Evolutionary conservation across 2,329 filamentous ascomycete genomes (phyloP).

Genomic region (Dactylellina sp.): DNA sequence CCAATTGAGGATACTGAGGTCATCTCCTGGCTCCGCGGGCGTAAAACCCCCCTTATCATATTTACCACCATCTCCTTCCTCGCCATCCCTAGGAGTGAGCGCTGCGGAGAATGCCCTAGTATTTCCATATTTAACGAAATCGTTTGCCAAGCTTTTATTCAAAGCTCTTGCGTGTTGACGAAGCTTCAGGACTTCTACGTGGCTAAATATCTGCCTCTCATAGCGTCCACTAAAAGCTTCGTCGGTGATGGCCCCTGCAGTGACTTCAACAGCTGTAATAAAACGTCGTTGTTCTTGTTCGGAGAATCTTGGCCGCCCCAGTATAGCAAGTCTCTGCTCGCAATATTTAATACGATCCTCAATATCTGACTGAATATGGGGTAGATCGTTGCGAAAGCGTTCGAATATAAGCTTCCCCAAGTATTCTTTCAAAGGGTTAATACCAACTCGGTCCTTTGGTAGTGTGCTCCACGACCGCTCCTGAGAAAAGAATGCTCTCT

Average conservation of each 20-base stretch:
- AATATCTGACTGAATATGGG: constrained; percentile 26
- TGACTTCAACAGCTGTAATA: constrained; percentile 9
- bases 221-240: constrained; percentile 33
- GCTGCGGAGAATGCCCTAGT: constrained; percentile 15
- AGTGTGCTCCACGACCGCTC: constrained; percentile 19
- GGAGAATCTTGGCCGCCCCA: constrained; percentile 20
- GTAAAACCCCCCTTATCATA: not conserved
- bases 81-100: not conserved
- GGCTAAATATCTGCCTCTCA: constrained; percentile 18
- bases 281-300: constrained; percentile 16
- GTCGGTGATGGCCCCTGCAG: constrained; percentile 19
- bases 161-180: constrained; percentile 25
- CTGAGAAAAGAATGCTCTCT: constrained; percentile 27
- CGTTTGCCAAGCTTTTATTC: constrained; percentile 7
- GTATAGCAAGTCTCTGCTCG: not conserved
- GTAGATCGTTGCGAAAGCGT: constrained; percentile 32
- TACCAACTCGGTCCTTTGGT: constrained; percentile 23
- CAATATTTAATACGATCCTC: constrained; percentile 10
- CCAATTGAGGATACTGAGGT: constrained; percentile 24
- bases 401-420: constrained; percentile 40
- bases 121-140: constrained; percentile 34
- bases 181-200: constrained; percentile 7
- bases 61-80: constrained; percentile 16
- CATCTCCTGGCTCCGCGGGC: not conserved
- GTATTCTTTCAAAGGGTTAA: constrained; percentile 19